A percentile compares a stretch with the other conserved stretches of the same genome.
Evolutionary conservation across 2,329 filamentous ascomycete genomes (phyloP).

Genomic region (Xylariaceae sp.): DNA sequence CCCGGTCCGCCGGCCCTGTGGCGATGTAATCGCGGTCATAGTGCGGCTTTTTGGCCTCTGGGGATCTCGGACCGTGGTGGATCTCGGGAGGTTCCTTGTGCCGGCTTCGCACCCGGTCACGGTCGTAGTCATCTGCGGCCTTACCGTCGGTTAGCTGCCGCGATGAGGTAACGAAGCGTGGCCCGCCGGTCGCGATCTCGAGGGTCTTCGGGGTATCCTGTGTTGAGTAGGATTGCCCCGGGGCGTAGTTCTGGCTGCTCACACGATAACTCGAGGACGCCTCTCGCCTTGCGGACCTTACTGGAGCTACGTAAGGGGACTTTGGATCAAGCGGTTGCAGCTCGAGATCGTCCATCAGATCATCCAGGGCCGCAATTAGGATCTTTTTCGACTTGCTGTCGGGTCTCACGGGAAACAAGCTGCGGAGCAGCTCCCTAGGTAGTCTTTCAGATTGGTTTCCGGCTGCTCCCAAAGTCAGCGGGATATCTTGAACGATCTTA

Average conservation of each 20-base stretch:
- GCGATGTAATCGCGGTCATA: not conserved
- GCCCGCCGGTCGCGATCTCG: not conserved
- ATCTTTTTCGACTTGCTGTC: slow-evolving; percentile 61
- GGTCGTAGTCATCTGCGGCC: not conserved
- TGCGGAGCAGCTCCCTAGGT: slow-evolving; percentile 75
- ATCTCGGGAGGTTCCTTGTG: not conserved
- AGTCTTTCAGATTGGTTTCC: slow-evolving; percentile 71
- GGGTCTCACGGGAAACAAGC: slow-evolving; percentile 66
- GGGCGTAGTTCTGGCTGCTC: slow-evolving; percentile 1
- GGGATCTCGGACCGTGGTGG: not conserved
- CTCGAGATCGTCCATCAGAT: slow-evolving; percentile 34
- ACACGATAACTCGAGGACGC: not conserved
- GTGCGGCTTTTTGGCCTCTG: not conserved
- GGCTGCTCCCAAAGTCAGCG: slow-evolving; percentile 64
- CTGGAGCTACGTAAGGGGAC: slow-evolving; percentile 9
- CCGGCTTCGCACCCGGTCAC: not conserved
- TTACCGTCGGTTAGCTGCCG: not conserved
- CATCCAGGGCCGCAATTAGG: slow-evolving; percentile 61
- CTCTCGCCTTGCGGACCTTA: not conserved
- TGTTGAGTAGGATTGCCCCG: not conserved
- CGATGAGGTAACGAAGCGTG: not conserved
- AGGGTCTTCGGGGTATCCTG: not conserved
- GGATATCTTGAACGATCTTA: slow-evolving; percentile 69
- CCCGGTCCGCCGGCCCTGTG: too few species aligned
- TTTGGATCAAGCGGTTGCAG: slow-evolving; percentile 6